These are phyloP conservation scores for Inonotus hispidus DNA, from an alignment of 1,284 basidiomycete species.

Conservation along the genomic window DNA sequence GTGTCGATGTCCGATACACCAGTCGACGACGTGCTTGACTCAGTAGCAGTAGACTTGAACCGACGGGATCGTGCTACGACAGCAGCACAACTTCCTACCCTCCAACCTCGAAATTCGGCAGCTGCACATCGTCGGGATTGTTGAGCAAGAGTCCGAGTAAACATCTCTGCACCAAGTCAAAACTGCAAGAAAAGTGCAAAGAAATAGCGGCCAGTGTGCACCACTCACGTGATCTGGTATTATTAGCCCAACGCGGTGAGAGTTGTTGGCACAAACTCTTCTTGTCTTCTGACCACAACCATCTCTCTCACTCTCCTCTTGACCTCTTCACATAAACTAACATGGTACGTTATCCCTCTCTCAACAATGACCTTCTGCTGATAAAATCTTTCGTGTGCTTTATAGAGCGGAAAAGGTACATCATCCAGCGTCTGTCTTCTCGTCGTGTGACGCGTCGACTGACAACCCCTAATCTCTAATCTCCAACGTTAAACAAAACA, in stretches of 20 bases:
- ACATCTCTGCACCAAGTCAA: not conserved
- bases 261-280: not conserved
- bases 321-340: slow-evolving; percentile 6
- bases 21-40: not conserved
- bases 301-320: not conserved
- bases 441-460: not conserved
- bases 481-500: too few relatives aligned
- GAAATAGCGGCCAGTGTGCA: not conserved
- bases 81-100: not conserved
- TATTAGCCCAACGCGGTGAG: not conserved
- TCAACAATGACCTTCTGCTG: not conserved
- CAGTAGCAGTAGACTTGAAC: not conserved
- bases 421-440: not conserved
- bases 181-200: not conserved
- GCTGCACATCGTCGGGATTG: not conserved
- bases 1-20: not conserved
- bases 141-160: not conserved
- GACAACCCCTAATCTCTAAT: not conserved
- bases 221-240: slow-evolving; percentile 7
- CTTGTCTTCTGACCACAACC: slow-evolving; percentile 4
- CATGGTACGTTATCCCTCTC: not conserved
- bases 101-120: not conserved
- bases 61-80: not conserved
- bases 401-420: slow-evolving; percentile 17
- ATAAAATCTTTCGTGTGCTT: not conserved